Percentiles rank a stretch among this genome's conserved stretches.
phyloP scores from a whole-genome alignment of 2,329 filamentous ascomycete genomes.

The Chalaropsis thielavioides region DNA sequence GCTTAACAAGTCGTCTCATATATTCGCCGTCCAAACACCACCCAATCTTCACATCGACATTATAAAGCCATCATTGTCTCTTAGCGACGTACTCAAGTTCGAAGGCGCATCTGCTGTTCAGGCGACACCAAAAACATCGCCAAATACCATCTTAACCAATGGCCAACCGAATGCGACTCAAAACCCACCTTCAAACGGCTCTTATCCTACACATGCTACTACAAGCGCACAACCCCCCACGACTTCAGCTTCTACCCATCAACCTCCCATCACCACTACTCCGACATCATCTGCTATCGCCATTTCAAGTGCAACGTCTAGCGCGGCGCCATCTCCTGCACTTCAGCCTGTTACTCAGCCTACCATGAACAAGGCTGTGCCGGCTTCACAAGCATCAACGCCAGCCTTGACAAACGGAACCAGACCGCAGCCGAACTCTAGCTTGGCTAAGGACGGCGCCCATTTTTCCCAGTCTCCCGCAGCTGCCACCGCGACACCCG shows the following conservation, averaged over 20 bases:
- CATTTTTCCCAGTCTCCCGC: not conserved
- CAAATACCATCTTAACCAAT: not conserved
- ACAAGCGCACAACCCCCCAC: not conserved
- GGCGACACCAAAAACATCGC: not conserved
- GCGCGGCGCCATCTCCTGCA: not conserved
- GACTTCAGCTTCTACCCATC: not conserved
- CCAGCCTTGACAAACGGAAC: not conserved
- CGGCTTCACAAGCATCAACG: not conserved
- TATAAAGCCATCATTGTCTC: conserved; percentile 11
- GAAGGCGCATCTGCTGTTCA: conserved; percentile 1
- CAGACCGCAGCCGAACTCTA: not conserved
- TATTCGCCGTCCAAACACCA: conserved; percentile 15
- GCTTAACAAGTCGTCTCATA: conserved; percentile 15
- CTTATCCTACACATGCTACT: not conserved
- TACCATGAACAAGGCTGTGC: not conserved
- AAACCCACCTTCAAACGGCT: not conserved
- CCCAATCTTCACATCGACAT: conserved; percentile 15
- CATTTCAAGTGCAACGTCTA: not conserved
- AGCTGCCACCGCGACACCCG: not conserved
- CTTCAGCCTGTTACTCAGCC: not conserved
- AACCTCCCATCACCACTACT: not conserved
- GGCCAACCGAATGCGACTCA: not conserved
- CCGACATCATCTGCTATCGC: not conserved
- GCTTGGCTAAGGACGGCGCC: not conserved
- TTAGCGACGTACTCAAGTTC: conserved; percentile 14